Evolutionary conservation across 2,329 filamentous ascomycete species (phyloP).

Genomic region (Diplodia scrobiculata): DNA sequence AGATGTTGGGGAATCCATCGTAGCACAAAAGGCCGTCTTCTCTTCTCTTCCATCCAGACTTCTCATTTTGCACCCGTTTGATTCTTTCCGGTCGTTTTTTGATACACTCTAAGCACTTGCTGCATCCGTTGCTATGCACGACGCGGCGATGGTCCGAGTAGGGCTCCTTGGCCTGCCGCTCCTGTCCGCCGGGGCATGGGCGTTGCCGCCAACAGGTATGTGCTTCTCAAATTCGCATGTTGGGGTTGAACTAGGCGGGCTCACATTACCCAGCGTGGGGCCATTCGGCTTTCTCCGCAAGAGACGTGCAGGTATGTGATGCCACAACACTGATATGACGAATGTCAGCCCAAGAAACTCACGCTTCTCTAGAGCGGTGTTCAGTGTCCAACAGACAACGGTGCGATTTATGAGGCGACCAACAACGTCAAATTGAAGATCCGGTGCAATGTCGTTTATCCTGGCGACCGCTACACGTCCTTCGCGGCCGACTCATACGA

Average conservation of each 20-base stretch:
- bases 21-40: constrained; percentile 4
- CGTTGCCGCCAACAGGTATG: not conserved
- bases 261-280: not conserved
- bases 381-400: not conserved
- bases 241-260: not conserved
- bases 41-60: not conserved
- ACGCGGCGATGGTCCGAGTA: not conserved
- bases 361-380: not conserved
- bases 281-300: not conserved
- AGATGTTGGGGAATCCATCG: not conserved
- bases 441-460: not conserved
- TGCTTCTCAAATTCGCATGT: not conserved
- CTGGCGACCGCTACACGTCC: not conserved
- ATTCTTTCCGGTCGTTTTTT: not conserved
- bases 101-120: not conserved
- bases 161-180: constrained; percentile 8
- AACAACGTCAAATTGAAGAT: not conserved
- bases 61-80: not conserved
- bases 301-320: not conserved
- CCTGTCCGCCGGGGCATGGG: not conserved
- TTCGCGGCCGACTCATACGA: not conserved
- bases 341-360: not conserved
- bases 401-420: not conserved
- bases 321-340: not conserved
- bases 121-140: not conserved